phyloP scores from a whole-genome alignment of 2,329 filamentous ascomycete genomes.

The Phaeophleospora eucalypticola region DNA sequence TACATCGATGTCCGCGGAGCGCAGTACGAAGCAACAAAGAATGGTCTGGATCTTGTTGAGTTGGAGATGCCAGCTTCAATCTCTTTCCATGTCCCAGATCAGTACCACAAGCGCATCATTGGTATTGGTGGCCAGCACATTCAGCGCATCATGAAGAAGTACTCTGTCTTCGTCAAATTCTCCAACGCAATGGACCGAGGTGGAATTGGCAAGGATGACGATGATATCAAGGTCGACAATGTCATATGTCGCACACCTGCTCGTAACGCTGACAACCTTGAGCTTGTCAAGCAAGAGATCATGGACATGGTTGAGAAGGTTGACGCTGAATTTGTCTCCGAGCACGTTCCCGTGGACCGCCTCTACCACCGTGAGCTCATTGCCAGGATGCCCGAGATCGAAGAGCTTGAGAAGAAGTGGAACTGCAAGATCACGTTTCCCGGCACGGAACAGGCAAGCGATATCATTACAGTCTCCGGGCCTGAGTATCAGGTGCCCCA shows the following conservation, averaged over 20 bases:
- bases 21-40: slow-evolving; percentile 90
- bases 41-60: slow-evolving; percentile 86
- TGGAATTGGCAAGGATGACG: slow-evolving; percentile 88
- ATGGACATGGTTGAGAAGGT: slow-evolving; percentile 98
- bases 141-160: slow-evolving; percentile 99
- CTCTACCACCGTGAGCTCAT: slow-evolving; percentile 94
- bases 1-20: slow-evolving; percentile 95
- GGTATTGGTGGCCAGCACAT: slow-evolving; percentile 98
- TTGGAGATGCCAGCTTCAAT: slow-evolving; percentile 99
- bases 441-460: slow-evolving; percentile 93
- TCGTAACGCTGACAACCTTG: slow-evolving; percentile 91
- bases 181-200: slow-evolving; percentile 98
- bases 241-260: slow-evolving; percentile 97
- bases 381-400: slow-evolving; percentile 79
- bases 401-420: slow-evolving; percentile 96
- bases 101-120: slow-evolving; percentile 99
- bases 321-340: slow-evolving; percentile 93
- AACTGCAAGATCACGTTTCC: slow-evolving; percentile 99
- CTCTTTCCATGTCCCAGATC: slow-evolving; percentile 97
- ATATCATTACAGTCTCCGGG: slow-evolving; percentile 90
- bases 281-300: slow-evolving; percentile 97
- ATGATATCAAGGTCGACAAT: slow-evolving; percentile 98
- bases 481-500: slow-evolving; percentile 98
- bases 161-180: slow-evolving; percentile 99
- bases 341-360: slow-evolving; percentile 88